Evolutionary conservation across 2,329 filamentous ascomycete species (phyloP), one percentile per base, ranked within the genome.

Genomic region (Cytospora piceae): DNA sequence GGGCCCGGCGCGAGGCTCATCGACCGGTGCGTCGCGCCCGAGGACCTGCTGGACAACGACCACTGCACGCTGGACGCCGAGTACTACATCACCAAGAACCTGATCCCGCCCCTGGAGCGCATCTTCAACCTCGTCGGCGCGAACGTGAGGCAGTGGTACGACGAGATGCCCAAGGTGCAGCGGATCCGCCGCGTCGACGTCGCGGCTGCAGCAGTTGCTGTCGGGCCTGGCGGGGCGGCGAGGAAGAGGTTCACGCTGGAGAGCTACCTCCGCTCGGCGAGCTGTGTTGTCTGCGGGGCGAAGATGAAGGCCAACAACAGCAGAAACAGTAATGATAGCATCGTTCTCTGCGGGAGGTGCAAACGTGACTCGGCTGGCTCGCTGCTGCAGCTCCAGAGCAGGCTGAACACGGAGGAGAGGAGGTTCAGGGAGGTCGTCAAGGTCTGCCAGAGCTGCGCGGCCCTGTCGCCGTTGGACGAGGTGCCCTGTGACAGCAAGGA

Each of bases 41-140:
- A 97, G 72, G 88, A 89, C 12, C 81, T 98, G 4, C 83, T 98
- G 1, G 81, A 86, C 61, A 92, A 92, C 70, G 87, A 91, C 27
- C 87, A 94, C 71, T 85, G 90, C 59, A 89, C 93, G 71, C 85
- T 99, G 22, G 95, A 99, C 73, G 90, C 94, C 0, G 93, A 97
- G 71, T 99, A 99, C 78, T 99, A 99, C 80, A 98, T 99, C 72
- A 87, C 86, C 22, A 98, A 97, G 80, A 98, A 97, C 74, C 75
- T 99, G 11, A 96, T 99, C 58, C 95, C 95, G 7, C 95, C 95
- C 0, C 84, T 99, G 0, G 94, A 98, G 77, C 89, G 95, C 32
- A 97, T 99, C 70, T 97, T 99, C 81, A 97, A 95, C 73, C 88
- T 99, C 3, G 91, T 98, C 2, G 95, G 95, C 8, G 95, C 93